Percentiles rank a stretch among this genome's conserved stretches.
Conservation (phyloP, 495 filamentous ascomycete species). For the Aspergillus diversus region DNA sequence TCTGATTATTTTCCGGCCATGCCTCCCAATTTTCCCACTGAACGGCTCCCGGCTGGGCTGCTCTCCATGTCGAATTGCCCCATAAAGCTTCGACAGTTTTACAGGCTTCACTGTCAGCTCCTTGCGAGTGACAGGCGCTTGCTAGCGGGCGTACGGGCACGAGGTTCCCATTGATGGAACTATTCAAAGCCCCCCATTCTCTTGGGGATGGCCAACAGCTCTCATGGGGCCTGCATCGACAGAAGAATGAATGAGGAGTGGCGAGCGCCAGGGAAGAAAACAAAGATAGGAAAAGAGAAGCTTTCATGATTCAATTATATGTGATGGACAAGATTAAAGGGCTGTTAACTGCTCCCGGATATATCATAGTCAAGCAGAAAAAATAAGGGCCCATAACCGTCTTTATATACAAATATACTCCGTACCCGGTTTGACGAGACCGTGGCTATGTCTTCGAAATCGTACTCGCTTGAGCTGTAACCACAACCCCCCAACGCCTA, state of each 20-base stretch:
- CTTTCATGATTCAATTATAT: conserved; percentile 1
- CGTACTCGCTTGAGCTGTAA: neutral
- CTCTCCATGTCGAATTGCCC: conserved; percentile 33
- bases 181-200: conserved; percentile 44
- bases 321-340: neutral
- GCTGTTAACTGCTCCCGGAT: too few relatives aligned
- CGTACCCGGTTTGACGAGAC: too few relatives aligned
- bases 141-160: conserved; percentile 43
- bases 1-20: conserved; percentile 56
- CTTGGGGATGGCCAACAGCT: conserved; percentile 43
- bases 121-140: conserved; percentile 43
- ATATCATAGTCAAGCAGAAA: too few relatives aligned
- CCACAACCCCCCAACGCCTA: neutral
- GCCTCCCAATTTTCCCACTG: conserved; percentile 53
- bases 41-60: conserved; percentile 42
- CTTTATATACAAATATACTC: neutral
- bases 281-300: neutral
- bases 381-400: neutral
- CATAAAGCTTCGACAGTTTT: conserved; percentile 25
- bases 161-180: conserved; percentile 40
- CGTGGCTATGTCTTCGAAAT: neutral
- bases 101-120: conserved; percentile 35
- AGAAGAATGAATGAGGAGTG: conserved; percentile 14
- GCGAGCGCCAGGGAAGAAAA: conserved; percentile 4
- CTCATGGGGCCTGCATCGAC: conserved; percentile 33